Conservation (phyloP, 2,329 filamentous ascomycete genomes). For the Venturia pyrina region DNA sequence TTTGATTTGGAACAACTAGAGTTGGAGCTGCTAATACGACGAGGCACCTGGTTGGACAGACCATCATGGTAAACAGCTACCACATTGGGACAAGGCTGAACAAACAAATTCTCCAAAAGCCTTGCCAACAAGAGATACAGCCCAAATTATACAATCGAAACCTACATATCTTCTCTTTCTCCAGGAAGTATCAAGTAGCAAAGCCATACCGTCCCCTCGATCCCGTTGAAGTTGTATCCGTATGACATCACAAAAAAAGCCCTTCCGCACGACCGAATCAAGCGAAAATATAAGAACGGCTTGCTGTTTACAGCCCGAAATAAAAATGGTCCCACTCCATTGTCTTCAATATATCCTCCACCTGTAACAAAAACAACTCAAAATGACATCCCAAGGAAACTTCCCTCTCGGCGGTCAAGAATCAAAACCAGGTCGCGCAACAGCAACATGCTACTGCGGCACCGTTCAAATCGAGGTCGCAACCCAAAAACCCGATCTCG, state of each 20-base stretch:
- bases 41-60: background rate
- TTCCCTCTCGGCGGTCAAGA: background rate
- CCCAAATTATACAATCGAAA: background rate
- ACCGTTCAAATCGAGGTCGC: constrained; percentile 20
- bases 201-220: too few relatives aligned
- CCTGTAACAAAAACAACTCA: background rate
- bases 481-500: constrained; percentile 31
- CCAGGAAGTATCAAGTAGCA: too few relatives aligned
- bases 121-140: background rate
- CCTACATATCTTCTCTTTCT: background rate
- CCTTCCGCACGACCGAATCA: background rate
- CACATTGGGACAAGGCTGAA: background rate
- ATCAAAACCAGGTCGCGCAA: constrained; percentile 18
- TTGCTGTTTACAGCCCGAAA: too few relatives aligned
- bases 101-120: background rate
- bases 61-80: background rate
- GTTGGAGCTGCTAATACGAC: too few relatives aligned
- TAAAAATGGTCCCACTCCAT: too few relatives aligned
- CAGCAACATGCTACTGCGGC: constrained; percentile 23
- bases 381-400: background rate
- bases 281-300: background rate
- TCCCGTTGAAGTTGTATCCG: background rate
- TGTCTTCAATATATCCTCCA: too few relatives aligned
- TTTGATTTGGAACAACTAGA: too few relatives aligned
- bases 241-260: background rate